Conservation (phyloP, 2,329 filamentous ascomycete species). For the Teratosphaeria pseudoeucalypti region DNA sequence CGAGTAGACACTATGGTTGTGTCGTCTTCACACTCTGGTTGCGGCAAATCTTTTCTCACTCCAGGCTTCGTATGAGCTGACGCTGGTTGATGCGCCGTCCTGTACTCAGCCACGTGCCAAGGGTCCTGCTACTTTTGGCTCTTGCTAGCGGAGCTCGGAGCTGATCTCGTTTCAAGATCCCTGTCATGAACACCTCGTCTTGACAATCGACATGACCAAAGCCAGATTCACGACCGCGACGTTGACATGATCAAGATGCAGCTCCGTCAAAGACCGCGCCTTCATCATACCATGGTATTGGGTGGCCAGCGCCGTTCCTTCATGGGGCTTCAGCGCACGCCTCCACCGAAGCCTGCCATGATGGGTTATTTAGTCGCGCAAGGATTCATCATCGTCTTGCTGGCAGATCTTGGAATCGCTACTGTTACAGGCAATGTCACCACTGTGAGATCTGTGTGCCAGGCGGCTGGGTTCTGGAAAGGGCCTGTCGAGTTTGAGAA, state of each 20-base stretch:
- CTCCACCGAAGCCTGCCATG: slow-evolving; percentile 18
- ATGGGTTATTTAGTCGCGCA: slow-evolving; percentile 25
- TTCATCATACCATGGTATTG: neutral
- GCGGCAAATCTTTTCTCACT: neutral
- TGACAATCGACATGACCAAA: neutral
- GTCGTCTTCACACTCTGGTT: neutral
- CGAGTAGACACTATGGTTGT: neutral
- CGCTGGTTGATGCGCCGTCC: neutral
- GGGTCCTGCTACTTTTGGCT: neutral
- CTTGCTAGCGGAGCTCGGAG: neutral
- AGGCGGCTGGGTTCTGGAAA: slow-evolving; percentile 20
- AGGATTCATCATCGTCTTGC: slow-evolving; percentile 24
- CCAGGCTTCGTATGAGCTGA: neutral
- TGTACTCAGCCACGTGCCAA: neutral
- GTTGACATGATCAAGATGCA: neutral
- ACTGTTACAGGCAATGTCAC: slow-evolving; percentile 12
- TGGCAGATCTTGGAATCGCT: slow-evolving; percentile 19
- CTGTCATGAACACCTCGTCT: neutral
- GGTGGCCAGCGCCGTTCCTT: slow-evolving; percentile 18
- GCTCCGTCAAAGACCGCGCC: neutral
- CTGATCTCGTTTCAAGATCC: neutral
- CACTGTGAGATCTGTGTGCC: slow-evolving; percentile 15
- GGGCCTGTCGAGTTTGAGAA: neutral
- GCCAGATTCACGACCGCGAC: neutral
- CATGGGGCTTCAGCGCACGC: slow-evolving; percentile 20